These are phyloP conservation scores for Ceratocystis eucalypticola DNA, from an alignment of 2,329 filamentous ascomycete genomes.

Conservation along the genomic window DNA sequence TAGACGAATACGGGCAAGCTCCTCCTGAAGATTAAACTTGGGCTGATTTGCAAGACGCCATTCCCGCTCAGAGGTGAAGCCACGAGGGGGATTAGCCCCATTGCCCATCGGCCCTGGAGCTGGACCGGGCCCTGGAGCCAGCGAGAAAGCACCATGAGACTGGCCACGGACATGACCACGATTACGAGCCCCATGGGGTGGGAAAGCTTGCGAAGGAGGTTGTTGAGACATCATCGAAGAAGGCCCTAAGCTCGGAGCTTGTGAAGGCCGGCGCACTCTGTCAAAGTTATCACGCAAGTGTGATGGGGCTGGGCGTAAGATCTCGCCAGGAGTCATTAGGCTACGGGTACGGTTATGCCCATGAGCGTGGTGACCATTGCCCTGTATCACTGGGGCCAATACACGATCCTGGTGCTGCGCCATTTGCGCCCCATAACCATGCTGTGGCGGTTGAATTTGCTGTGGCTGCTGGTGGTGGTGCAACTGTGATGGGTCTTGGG, in stretches of 20 bases:
- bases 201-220: neutral
- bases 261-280: constrained; percentile 15
- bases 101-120: neutral
- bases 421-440: constrained; percentile 9
- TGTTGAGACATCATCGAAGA: neutral
- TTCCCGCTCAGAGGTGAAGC: neutral
- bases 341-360: constrained; percentile 16
- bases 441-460: constrained; percentile 3
- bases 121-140: constrained; percentile 5
- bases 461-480: neutral
- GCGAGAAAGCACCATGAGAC: constrained; percentile 13
- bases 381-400: neutral
- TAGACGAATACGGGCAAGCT: constrained; percentile 13
- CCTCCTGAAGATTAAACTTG: constrained; percentile 14
- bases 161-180: constrained; percentile 15
- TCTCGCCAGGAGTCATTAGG: constrained; percentile 17
- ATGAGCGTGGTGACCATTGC: constrained; percentile 4
- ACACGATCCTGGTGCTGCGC: neutral
- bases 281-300: constrained; percentile 17
- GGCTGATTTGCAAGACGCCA: constrained; percentile 14
- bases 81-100: neutral
- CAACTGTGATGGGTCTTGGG: neutral
- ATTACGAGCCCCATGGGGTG: neutral
- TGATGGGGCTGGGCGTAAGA: constrained; percentile 12
- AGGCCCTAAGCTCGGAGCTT: neutral